Evolutionary conservation across 2,329 filamentous ascomycete genomes (phyloP), one percentile per base, ranked within the genome.

Genomic region (Calonectria naviculata): DNA sequence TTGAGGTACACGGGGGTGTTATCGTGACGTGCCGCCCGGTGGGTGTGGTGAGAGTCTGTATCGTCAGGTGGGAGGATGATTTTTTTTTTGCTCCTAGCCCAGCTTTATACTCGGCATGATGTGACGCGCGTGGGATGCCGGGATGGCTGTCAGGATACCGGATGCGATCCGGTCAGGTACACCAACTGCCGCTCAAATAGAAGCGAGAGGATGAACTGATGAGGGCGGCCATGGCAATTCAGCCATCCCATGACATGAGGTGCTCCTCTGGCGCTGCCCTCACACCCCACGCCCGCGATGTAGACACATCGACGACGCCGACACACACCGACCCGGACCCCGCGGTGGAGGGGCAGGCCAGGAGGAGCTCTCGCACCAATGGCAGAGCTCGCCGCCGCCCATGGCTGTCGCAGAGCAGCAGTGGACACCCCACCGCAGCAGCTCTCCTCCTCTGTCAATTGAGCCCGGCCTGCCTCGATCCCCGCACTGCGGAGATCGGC

Each of bases 151-250:
- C 46, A 44, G n/a, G 65, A 46, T 46, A 60, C 31, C 58, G 49
- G 66, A 44, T 73, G 70, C 61, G 63, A 54, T 72, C 72, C 42
- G 68, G 61, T 68, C 63, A 58, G 67, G 24, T 31, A 54, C 73
- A 74, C 74, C 34, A 46, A 63, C 68, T 58, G 61, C 65, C 73
- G 68, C 65, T 75, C 73, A 78, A 76, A 76, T 77, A 76, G n/a
- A 41, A 62, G 70, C 42, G 74, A 64, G 41, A 65, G 58, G 60
- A 73, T 74, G 73, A 54, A 71, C 65, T 74, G 74, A 73, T 60
- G 64, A 49, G 36, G 47, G 26, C 65, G 60, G 46, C 61, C 38
- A 42, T 46, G 42, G n/a, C 34, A 34, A 36, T 66, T 65, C 68
- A 73, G 58, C 47, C 62, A 44, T 67, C 58, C 34, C 41, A 49